Percentiles rank a stretch among this genome's conserved stretches.
Evolutionary conservation across 495 filamentous ascomycete species (phyloP).

Genomic region (Penicillium ucsense): DNA sequence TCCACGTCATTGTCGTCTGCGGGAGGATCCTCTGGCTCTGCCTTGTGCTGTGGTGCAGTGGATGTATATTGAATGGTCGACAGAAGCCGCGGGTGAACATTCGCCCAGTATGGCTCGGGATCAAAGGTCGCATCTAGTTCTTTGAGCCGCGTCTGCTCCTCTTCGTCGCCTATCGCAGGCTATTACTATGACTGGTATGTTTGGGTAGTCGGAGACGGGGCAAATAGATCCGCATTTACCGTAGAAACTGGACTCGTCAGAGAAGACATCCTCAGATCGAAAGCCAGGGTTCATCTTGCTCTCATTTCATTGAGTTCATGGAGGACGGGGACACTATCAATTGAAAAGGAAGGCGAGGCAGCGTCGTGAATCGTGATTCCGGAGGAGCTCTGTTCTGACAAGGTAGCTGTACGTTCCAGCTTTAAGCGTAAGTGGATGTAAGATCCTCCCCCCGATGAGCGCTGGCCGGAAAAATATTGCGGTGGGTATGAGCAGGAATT

Average conservation of each 20-base stretch:
- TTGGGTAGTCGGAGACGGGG: background rate
- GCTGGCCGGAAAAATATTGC: too few species aligned
- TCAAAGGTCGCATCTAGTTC: conserved; percentile 31
- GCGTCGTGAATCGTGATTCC: too few species aligned
- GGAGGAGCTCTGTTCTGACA: too few species aligned
- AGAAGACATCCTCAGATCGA: conserved; percentile 24
- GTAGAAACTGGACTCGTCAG: conserved; percentile 69
- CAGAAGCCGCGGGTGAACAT: conserved; percentile 20
- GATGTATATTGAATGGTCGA: conserved; percentile 20
- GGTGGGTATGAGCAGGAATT: too few species aligned
- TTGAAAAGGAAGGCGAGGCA: too few species aligned
- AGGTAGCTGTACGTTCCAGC: too few species aligned
- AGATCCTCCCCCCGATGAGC: too few species aligned
- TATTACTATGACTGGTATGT: conserved; percentile 1
- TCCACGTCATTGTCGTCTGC: conserved; percentile 7
- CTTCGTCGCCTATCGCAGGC: conserved; percentile 42
- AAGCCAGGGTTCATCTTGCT: background rate
- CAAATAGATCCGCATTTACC: conserved; percentile 27
- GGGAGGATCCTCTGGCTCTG: background rate
- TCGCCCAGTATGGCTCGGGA: conserved; percentile 36
- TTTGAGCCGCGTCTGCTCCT: conserved; percentile 30
- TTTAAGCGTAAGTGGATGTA: too few species aligned
- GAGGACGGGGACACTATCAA: background rate
- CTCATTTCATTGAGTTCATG: background rate
- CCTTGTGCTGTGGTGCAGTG: background rate